phyloP scores from a whole-genome alignment of 164 flowering plant genomes.

The Vitis rupestris region DNA sequence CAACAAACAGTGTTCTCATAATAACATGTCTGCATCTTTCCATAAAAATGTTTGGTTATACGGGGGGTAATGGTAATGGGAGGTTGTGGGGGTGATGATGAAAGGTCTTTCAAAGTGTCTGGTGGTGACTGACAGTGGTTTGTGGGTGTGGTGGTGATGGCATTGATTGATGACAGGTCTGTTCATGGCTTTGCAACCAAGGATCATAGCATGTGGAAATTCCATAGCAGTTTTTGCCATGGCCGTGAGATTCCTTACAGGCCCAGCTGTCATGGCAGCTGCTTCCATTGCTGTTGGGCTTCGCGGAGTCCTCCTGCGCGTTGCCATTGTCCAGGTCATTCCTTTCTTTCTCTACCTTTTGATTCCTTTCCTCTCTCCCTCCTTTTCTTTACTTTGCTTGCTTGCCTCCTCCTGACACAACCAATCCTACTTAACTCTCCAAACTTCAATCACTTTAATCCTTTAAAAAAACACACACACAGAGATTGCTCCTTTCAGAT shows the following conservation, averaged over 20 bases:
- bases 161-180: constrained; percentile 49
- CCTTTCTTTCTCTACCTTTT: constrained; percentile 9
- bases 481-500: constrained; percentile 2
- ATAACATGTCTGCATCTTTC: constrained; percentile 13
- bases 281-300: constrained; percentile 90
- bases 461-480: not conserved
- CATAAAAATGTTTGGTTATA: not conserved
- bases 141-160: constrained; percentile 2
- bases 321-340: constrained; percentile 87
- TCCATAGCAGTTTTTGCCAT: constrained; percentile 77
- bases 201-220: constrained; percentile 97
- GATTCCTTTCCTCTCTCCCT: not conserved
- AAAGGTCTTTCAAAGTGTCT: constrained; percentile 10
- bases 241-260: constrained; percentile 95
- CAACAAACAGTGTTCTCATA: constrained; percentile 16
- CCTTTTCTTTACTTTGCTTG: not conserved
- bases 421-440: constrained; percentile 24
- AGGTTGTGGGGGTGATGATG: constrained; percentile 18
- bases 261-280: constrained; percentile 97
- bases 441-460: constrained; percentile 15
- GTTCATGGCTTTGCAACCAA: constrained; percentile 99
- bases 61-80: not conserved
- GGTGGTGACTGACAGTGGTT: constrained; percentile 4
- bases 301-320: constrained; percentile 69
- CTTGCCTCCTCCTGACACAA: constrained; percentile 31